A percentile compares a stretch with the other conserved stretches of the same genome.
phyloP scores from a whole-genome alignment of 805 yeast species.

The Kockiozyma suomiensis region DNA sequence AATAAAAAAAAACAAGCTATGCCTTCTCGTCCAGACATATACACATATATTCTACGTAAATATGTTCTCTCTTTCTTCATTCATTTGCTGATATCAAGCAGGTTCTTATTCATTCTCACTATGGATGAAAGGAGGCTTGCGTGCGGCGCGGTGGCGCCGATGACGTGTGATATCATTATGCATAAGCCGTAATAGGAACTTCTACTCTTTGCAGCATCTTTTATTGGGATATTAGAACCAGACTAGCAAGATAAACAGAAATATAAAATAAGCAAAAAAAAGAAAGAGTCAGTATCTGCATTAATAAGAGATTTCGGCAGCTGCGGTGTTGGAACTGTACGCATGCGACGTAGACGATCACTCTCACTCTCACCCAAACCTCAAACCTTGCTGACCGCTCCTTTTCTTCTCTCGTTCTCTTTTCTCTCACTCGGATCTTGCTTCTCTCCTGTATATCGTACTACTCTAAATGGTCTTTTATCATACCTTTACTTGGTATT shows the following conservation, averaged over 20 bases:
- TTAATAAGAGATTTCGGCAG: too few relatives aligned
- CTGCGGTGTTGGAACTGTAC: too few relatives aligned
- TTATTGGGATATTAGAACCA: not conserved
- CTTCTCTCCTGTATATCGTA: not conserved
- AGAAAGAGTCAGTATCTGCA: too few relatives aligned
- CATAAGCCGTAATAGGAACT: not conserved
- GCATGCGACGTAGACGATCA: too few relatives aligned
- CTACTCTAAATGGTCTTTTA: conserved; percentile 15
- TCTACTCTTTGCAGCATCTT: not conserved
- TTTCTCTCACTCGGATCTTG: not conserved
- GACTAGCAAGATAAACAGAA: not conserved
- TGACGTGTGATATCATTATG: not conserved
- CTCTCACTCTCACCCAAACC: not conserved
- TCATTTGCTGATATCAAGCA: too few relatives aligned
- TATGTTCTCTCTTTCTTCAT: too few relatives aligned
- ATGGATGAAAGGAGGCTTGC: not conserved
- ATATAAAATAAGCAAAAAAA: too few relatives aligned
- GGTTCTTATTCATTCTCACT: not conserved
- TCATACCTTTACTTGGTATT: conserved; percentile 27
- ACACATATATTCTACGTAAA: too few relatives aligned
- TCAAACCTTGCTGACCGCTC: not conserved
- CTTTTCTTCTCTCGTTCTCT: not conserved
- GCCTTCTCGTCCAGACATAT: too few relatives aligned
- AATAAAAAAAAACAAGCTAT: too few relatives aligned
- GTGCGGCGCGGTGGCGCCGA: not conserved